A percentile compares a stretch with the other conserved stretches of the same genome.
Conservation (phyloP, 768 basidiomycete species). For the Lyophyllum shimeji region DNA sequence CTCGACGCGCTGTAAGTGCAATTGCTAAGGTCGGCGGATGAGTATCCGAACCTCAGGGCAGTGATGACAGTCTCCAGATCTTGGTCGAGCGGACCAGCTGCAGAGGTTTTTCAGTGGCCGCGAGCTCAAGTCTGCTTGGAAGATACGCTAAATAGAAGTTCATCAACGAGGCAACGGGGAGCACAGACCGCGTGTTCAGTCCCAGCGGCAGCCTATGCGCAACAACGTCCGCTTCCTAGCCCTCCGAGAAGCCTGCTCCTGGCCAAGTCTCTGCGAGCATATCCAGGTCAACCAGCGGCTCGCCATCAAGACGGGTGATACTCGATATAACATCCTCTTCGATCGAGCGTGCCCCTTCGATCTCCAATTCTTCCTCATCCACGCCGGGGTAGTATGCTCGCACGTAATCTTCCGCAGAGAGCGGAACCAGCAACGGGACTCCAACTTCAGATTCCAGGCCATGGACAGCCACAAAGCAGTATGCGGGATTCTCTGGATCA, state of each 20-base stretch:
- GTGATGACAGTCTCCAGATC: too few relatives aligned
- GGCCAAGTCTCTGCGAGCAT: slow-evolving; percentile 26
- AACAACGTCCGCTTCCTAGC: neutral
- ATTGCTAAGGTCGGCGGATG: too few relatives aligned
- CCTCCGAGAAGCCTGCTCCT: slow-evolving; percentile 2
- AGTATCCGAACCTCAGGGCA: too few relatives aligned
- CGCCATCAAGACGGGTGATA: slow-evolving; percentile 16
- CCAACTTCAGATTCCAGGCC: neutral
- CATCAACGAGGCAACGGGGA: slow-evolving; percentile 6
- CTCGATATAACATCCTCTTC: slow-evolving; percentile 14
- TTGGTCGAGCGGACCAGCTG: slow-evolving; percentile 26
- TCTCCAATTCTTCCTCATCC: neutral
- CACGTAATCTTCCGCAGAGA: slow-evolving; percentile 18
- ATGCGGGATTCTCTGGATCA: slow-evolving; percentile 24
- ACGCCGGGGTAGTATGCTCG: slow-evolving; percentile 16
- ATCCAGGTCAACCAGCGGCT: slow-evolving; percentile 17
- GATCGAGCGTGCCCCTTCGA: neutral
- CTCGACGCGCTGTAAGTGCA: too few relatives aligned
- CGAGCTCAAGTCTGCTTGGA: slow-evolving; percentile 19
- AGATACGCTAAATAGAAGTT: too few relatives aligned
- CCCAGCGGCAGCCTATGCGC: neutral
- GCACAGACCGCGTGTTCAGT: slow-evolving; percentile 4
- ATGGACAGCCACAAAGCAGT: slow-evolving; percentile 22
- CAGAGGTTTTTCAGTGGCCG: slow-evolving; percentile 23
- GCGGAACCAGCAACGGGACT: neutral